Conservation (phyloP, 768 basidiomycete species). For the Mycena filopes region DNA sequence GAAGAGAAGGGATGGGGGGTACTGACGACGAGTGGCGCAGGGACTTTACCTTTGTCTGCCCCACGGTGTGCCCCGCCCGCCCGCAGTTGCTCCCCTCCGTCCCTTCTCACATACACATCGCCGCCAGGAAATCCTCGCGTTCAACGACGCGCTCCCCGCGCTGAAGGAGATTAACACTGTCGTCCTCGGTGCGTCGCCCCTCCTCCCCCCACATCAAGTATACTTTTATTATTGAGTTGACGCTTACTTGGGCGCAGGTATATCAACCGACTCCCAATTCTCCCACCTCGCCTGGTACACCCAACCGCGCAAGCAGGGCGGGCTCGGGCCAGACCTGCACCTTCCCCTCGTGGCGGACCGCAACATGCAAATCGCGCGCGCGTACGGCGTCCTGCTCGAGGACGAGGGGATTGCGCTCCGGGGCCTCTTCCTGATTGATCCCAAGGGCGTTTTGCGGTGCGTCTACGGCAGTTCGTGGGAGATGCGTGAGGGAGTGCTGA, state of each 20-base stretch:
- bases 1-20: neutral
- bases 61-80: constrained; percentile 74
- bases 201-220: neutral
- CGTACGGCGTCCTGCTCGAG: constrained; percentile 90
- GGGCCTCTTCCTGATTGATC: constrained; percentile 88
- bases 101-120: too few relatives aligned
- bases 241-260: constrained; percentile 47
- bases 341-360: constrained; percentile 87
- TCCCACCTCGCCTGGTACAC: constrained; percentile 90
- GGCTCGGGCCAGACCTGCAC: constrained; percentile 88
- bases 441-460: constrained; percentile 78
- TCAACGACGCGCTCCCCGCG: constrained; percentile 85
- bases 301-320: constrained; percentile 85
- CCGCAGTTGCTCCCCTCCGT: too few relatives aligned
- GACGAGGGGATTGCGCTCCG: constrained; percentile 90
- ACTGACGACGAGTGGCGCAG: constrained; percentile 47
- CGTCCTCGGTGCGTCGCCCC: constrained; percentile 69
- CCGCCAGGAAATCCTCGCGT: constrained; percentile 86
- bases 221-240: neutral
- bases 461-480: too few relatives aligned
- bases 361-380: constrained; percentile 81
- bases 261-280: constrained; percentile 92
- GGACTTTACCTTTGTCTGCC: constrained; percentile 92
- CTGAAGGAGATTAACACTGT: constrained; percentile 80
- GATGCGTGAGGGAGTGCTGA: too few relatives aligned